A percentile compares a stretch with the other conserved stretches of the same genome.
Conservation (phyloP, 352 stramenopile species). For the Thalassiosira allenii region DNA sequence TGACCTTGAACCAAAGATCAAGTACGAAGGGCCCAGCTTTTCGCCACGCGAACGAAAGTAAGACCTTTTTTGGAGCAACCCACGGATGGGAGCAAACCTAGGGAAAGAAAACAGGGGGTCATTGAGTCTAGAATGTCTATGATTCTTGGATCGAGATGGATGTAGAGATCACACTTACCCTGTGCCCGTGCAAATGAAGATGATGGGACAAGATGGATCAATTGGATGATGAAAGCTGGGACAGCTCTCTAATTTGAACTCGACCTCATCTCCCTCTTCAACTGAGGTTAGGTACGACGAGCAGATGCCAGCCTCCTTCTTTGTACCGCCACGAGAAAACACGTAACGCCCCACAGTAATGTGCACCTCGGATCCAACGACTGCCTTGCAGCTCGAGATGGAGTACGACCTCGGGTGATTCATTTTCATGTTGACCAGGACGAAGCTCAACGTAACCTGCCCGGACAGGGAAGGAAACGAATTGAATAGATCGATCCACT, state of each 20-base stretch:
- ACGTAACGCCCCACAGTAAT: constrained; percentile 41
- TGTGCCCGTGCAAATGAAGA: constrained; percentile 54
- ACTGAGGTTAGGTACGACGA: constrained; percentile 45
- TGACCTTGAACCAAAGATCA: constrained; percentile 47
- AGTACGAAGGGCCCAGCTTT: constrained; percentile 30
- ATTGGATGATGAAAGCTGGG: constrained; percentile 38
- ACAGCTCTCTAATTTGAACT: constrained; percentile 35
- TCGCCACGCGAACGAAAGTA: constrained; percentile 31
- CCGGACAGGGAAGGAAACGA: constrained; percentile 42
- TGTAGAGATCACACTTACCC: background rate
- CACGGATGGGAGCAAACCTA: constrained; percentile 45
- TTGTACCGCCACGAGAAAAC: constrained; percentile 34
- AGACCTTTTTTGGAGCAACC: constrained; percentile 39
- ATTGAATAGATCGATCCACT: constrained; percentile 44
- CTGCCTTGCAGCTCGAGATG: constrained; percentile 36
- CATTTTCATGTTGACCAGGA: constrained; percentile 42
- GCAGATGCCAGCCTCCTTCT: constrained; percentile 42
- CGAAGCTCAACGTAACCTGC: constrained; percentile 33
- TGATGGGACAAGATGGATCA: constrained; percentile 30
- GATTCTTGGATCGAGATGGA: background rate
- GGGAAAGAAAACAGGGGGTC: background rate
- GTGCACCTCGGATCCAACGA: constrained; percentile 44
- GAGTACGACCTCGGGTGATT: constrained; percentile 50
- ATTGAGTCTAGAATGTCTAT: background rate
- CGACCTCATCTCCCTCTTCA: constrained; percentile 35